These are phyloP conservation scores for Harrya chromipes DNA, from an alignment of 768 basidiomycete genomes.

Conservation along the genomic window DNA sequence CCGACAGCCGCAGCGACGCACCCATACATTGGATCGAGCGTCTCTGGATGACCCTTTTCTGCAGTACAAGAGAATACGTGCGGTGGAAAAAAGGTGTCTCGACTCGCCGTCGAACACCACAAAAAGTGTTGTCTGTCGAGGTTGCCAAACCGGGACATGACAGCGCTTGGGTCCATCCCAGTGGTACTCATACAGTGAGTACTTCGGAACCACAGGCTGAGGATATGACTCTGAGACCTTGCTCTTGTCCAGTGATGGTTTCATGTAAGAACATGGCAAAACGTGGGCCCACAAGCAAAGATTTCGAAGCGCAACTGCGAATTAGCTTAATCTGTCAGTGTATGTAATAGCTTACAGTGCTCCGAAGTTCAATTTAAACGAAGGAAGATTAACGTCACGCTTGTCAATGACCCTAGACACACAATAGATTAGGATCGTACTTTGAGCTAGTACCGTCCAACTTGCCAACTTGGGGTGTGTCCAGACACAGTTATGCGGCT, in stretches of 20 bases:
- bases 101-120: conserved; percentile 23
- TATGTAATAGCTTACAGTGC: no score
- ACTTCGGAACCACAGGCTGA: not conserved
- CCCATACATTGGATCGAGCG: conserved; percentile 16
- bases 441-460: no score
- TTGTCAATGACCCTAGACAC: no score
- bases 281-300: not conserved
- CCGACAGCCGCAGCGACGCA: conserved; percentile 6
- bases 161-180: conserved; percentile 23
- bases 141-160: conserved; percentile 23
- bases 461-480: no score
- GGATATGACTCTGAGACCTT: conserved; percentile 8
- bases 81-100: conserved; percentile 19
- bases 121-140: conserved; percentile 20
- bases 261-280: conserved; percentile 16
- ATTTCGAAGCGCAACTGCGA: not conserved
- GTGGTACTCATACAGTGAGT: conserved; percentile 19
- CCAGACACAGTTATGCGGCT: no score
- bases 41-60: conserved; percentile 5
- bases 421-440: no score
- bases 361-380: no score
- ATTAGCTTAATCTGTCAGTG: no score
- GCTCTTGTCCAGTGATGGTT: conserved; percentile 19
- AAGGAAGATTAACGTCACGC: no score
- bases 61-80: conserved; percentile 20